Evolutionary conservation across 2,329 filamentous ascomycete species (phyloP).

Genomic region (Pseudohalonectria lignicola): DNA sequence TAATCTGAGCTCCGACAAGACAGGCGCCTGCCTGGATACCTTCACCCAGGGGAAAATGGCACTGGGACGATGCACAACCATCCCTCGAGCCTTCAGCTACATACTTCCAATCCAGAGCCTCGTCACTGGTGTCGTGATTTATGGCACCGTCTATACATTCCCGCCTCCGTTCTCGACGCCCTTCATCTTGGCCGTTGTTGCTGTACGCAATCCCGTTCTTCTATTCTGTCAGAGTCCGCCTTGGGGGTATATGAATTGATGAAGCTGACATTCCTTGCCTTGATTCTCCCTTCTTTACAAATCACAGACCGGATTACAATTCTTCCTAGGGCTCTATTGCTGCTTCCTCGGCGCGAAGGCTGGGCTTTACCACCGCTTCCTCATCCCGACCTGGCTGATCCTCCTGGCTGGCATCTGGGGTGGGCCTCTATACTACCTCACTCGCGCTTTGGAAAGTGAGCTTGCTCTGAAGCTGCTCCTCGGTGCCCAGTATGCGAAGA

Average conservation of each 20-base stretch:
- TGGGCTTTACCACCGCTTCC: constrained; percentile 6
- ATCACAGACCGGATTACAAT: constrained; percentile 10
- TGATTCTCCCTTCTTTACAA: too few species aligned
- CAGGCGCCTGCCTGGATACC: too few species aligned
- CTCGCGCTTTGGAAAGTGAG: constrained; percentile 3
- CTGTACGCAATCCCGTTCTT: too few species aligned
- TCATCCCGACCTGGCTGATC: constrained; percentile 6
- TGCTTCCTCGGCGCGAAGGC: constrained; percentile 6
- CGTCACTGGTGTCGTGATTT: constrained; percentile 10
- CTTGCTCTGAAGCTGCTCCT: constrained; percentile 2
- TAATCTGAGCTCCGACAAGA: background rate
- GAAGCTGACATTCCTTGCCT: too few species aligned
- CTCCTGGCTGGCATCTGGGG: constrained; percentile 9
- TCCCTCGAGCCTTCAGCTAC: constrained; percentile 10
- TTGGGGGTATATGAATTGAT: too few species aligned
- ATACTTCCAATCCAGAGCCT: constrained; percentile 10
- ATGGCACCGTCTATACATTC: constrained; percentile 10
- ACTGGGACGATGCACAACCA: constrained; percentile 1
- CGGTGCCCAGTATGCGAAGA: background rate
- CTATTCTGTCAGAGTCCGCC: too few species aligned
- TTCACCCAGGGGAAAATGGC: too few species aligned
- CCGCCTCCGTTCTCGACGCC: too few species aligned
- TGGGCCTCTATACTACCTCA: constrained; percentile 9
- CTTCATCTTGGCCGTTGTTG: constrained; percentile 10
- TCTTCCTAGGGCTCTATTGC: constrained; percentile 10